Percentiles rank a stretch among this genome's conserved stretches.
Conservation (phyloP, 2,329 filamentous ascomycete genomes). For the Cryphonectria nitschkei region DNA sequence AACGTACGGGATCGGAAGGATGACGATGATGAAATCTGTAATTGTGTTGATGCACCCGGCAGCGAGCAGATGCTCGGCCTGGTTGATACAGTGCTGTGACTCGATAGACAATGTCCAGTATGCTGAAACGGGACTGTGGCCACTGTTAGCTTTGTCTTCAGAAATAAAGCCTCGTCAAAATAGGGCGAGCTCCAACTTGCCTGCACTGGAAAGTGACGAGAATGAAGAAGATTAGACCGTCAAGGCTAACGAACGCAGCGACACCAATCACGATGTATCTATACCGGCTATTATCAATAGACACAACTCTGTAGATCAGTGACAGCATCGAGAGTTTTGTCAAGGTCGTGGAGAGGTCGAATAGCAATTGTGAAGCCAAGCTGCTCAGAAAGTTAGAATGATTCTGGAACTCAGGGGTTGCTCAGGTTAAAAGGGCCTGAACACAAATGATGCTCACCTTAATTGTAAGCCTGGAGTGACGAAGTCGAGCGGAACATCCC, state of each 20-base stretch:
- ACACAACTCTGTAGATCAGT: slow-evolving; percentile 43
- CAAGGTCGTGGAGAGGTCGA: slow-evolving; percentile 43
- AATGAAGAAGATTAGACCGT: slow-evolving; percentile 41
- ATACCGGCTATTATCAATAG: slow-evolving; percentile 38
- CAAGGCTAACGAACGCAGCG: slow-evolving; percentile 37
- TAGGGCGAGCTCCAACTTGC: slow-evolving; percentile 33
- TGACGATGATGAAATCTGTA: slow-evolving; percentile 60
- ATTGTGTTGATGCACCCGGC: slow-evolving; percentile 63
- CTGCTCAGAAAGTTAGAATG: slow-evolving; percentile 25
- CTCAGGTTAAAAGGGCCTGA: background rate
- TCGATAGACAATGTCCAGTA: slow-evolving; percentile 42
- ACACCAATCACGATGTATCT: slow-evolving; percentile 38
- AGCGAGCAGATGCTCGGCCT: slow-evolving; percentile 55
- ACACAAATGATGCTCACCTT: slow-evolving; percentile 31
- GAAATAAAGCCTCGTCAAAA: background rate
- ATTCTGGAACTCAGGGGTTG: background rate
- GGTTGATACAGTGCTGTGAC: slow-evolving; percentile 48
- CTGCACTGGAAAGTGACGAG: slow-evolving; percentile 45
- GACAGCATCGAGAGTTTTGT: slow-evolving; percentile 48
- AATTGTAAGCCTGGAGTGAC: slow-evolving; percentile 35
- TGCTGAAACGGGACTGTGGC: slow-evolving; percentile 41
- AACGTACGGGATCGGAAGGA: slow-evolving; percentile 54
- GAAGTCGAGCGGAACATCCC: slow-evolving; percentile 37
- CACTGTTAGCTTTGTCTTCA: background rate
- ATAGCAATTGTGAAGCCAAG: slow-evolving; percentile 42